Conservation (phyloP, 1,284 basidiomycete genomes). For the Laetiporus sulphureus region DNA sequence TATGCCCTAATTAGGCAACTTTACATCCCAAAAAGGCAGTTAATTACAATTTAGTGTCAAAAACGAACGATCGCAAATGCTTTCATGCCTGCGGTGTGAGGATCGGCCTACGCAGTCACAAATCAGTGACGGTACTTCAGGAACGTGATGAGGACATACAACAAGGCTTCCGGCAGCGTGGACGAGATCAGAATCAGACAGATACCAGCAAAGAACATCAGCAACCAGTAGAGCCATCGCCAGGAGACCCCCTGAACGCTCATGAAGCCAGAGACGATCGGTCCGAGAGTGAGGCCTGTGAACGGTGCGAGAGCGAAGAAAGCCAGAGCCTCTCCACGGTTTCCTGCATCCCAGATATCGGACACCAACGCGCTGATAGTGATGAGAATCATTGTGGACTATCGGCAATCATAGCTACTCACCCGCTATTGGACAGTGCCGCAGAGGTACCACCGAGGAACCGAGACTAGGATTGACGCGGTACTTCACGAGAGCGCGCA, state of each 20-base stretch:
- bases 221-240: constrained; percentile 76
- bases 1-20: too few relatives aligned
- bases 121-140: neutral
- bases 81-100: too few relatives aligned
- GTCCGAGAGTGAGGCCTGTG: constrained; percentile 63
- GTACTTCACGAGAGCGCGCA: constrained; percentile 25
- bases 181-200: constrained; percentile 51
- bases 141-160: constrained; percentile 26
- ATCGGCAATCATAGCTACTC: constrained; percentile 1
- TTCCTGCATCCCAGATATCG: constrained; percentile 30
- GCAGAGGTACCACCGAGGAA: constrained; percentile 27
- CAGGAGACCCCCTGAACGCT: constrained; percentile 44
- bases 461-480: constrained; percentile 24
- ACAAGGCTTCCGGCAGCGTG: constrained; percentile 71
- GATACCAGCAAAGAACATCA: constrained; percentile 55
- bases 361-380: constrained; percentile 24
- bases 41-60: too few relatives aligned
- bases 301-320: constrained; percentile 56
- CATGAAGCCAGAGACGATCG: constrained; percentile 58
- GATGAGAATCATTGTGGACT: neutral
- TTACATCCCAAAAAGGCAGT: too few relatives aligned
- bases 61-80: too few relatives aligned
- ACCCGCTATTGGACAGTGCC: constrained; percentile 26
- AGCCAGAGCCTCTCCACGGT: constrained; percentile 29
- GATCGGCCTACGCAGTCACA: constrained; percentile 29